phyloP scores from a whole-genome alignment of 768 basidiomycete genomes.

The Hypsizygus marmoreus region DNA sequence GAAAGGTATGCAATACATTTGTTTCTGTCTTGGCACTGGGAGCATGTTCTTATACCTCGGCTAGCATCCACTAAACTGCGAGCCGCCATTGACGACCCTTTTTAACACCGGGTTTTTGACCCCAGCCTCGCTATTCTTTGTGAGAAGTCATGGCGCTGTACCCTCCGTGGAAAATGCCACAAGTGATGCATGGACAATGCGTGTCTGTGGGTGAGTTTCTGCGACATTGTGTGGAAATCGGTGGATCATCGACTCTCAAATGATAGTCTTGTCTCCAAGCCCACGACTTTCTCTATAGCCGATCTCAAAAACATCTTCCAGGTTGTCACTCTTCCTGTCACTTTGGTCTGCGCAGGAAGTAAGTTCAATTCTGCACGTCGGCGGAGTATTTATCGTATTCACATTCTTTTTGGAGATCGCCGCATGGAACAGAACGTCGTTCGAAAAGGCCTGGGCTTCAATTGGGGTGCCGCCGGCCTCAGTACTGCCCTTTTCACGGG shows the following conservation, averaged over 20 bases:
- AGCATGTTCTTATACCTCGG: not conserved
- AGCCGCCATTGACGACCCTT: constrained; percentile 47
- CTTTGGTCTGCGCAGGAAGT: constrained; percentile 63
- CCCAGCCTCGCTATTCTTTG: constrained; percentile 53
- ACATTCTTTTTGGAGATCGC: constrained; percentile 30
- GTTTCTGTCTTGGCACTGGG: not conserved
- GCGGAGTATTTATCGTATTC: not conserved
- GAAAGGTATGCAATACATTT: no score
- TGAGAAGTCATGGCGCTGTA: constrained; percentile 66
- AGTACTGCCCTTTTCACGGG: constrained; percentile 63
- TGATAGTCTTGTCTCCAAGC: constrained; percentile 34
- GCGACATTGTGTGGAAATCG: not conserved
- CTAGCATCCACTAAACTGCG: constrained; percentile 60
- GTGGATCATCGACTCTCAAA: not conserved
- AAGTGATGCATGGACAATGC: constrained; percentile 43
- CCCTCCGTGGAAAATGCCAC: constrained; percentile 43
- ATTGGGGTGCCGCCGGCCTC: constrained; percentile 54
- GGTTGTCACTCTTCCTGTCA: constrained; percentile 59
- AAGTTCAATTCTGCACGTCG: not conserved
- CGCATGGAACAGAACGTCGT: constrained; percentile 69
- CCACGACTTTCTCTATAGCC: constrained; percentile 40
- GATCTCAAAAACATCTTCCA: constrained; percentile 49
- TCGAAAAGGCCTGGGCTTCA: constrained; percentile 55
- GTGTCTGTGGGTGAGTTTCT: constrained; percentile 44
- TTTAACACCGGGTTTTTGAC: constrained; percentile 57